These are phyloP conservation scores for Rubroboletus pulcherrimus DNA, from an alignment of 768 basidiomycete species.

Conservation along the genomic window DNA sequence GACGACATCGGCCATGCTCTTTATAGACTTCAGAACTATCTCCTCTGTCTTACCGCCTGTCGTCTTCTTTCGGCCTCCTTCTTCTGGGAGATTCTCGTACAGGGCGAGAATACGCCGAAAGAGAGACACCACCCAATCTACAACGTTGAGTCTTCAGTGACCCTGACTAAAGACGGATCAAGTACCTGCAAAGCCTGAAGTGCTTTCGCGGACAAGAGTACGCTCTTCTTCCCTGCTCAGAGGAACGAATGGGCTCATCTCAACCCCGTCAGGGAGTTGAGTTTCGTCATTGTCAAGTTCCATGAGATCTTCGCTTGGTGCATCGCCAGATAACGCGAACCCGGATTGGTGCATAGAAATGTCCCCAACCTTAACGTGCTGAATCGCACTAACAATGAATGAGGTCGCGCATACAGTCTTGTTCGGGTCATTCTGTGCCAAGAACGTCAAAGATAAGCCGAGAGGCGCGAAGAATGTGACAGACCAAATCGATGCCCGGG, in stretches of 20 bases:
- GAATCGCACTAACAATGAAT: slow-evolving; percentile 70
- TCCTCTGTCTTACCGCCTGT: slow-evolving; percentile 84
- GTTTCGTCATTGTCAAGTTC: slow-evolving; percentile 45
- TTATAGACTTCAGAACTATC: slow-evolving; percentile 70
- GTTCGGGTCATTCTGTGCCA: slow-evolving; percentile 64
- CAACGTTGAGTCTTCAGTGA: neutral
- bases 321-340: slow-evolving; percentile 50
- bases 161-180: slow-evolving; percentile 6
- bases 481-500: slow-evolving; percentile 86
- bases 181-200: slow-evolving; percentile 71
- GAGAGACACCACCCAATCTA: slow-evolving; percentile 79
- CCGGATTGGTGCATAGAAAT: slow-evolving; percentile 61
- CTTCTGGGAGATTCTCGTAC: slow-evolving; percentile 92
- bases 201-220: slow-evolving; percentile 72
- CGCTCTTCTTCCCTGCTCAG: slow-evolving; percentile 65
- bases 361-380: slow-evolving; percentile 76
- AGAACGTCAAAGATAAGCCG: neutral
- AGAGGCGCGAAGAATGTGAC: slow-evolving; percentile 17
- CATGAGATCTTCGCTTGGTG: slow-evolving; percentile 52
- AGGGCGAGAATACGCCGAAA: slow-evolving; percentile 76
- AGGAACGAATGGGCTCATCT: slow-evolving; percentile 30
- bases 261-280: slow-evolving; percentile 49
- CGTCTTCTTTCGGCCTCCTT: slow-evolving; percentile 81
- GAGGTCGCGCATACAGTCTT: slow-evolving; percentile 79
- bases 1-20: slow-evolving; percentile 76